A percentile compares a stretch with the other conserved stretches of the same genome.
Evolutionary conservation across 257 asterid genomes (phyloP).

Genomic region (Dorcoceras hygrometricum): DNA sequence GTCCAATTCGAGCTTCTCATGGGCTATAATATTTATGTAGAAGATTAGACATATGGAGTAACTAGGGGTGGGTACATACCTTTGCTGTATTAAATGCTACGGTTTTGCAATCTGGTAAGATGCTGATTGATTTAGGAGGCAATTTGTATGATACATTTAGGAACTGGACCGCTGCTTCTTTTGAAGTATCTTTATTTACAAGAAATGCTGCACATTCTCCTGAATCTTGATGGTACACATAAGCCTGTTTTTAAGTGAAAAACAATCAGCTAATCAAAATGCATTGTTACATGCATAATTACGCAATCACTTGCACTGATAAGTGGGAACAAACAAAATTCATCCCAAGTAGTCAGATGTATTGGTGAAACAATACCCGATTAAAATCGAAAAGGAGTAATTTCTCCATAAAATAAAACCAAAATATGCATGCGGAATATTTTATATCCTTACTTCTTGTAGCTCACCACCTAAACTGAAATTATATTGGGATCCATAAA

Average conservation of each 20-base stretch:
- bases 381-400: too few relatives aligned
- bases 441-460: conserved; percentile 64
- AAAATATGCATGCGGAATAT: too few relatives aligned
- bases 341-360: too few relatives aligned
- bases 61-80: conserved; percentile 35
- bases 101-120: conserved; percentile 72
- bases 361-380: too few relatives aligned
- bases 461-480: conserved; percentile 52
- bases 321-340: too few relatives aligned
- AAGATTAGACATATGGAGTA: not conserved
- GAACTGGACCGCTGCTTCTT: conserved; percentile 42
- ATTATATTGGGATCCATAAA: conserved; percentile 41
- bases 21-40: not conserved
- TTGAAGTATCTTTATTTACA: conserved; percentile 40
- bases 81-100: conserved; percentile 79
- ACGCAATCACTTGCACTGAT: too few relatives aligned
- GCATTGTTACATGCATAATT: too few relatives aligned
- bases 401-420: too few relatives aligned
- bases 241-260: conserved; percentile 44
- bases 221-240: conserved; percentile 39
- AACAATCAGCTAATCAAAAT: not conserved
- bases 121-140: conserved; percentile 75
- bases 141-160: conserved; percentile 41
- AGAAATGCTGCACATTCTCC: conserved; percentile 88
- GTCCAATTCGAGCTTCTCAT: too few relatives aligned